phyloP scores from a whole-genome alignment of 2,329 filamentous ascomycete species.

The Hymenoscyphus linearis region DNA sequence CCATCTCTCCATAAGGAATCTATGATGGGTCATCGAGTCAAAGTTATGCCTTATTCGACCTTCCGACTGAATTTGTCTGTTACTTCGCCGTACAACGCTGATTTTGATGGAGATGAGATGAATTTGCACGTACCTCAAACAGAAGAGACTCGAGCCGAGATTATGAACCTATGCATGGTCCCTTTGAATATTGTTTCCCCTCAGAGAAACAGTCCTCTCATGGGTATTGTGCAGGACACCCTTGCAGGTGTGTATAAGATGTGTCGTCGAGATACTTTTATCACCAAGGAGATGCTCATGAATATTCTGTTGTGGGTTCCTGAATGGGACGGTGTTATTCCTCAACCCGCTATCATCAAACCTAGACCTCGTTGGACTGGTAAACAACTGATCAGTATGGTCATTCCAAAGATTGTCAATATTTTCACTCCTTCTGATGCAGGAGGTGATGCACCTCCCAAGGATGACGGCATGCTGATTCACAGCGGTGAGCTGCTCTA shows the following conservation, averaged over 20 bases:
- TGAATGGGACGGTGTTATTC: constrained; percentile 93
- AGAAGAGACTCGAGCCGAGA: constrained; percentile 91
- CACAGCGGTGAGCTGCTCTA: constrained; percentile 86
- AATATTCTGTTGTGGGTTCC: constrained; percentile 97
- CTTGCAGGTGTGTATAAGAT: constrained; percentile 97
- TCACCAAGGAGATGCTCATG: constrained; percentile 89
- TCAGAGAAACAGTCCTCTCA: constrained; percentile 91
- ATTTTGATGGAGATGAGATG: constrained; percentile 99
- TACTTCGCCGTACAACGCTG: constrained; percentile 97
- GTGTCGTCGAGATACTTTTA: constrained; percentile 84
- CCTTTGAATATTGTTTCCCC: constrained; percentile 97
- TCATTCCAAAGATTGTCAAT: constrained; percentile 83
- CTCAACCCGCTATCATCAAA: constrained; percentile 88
- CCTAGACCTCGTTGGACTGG: constrained; percentile 92
- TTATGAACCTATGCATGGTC: constrained; percentile 94
- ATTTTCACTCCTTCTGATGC: constrained; percentile 61
- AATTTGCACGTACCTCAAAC: constrained; percentile 98
- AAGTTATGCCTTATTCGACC: constrained; percentile 98
- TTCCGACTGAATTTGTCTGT: constrained; percentile 97
- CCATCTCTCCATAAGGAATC: constrained; percentile 99
- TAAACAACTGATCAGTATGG: constrained; percentile 94
- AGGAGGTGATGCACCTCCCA: constrained; percentile 53
- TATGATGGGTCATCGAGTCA: constrained; percentile 98
- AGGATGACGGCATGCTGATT: constrained; percentile 76
- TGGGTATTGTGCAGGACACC: constrained; percentile 99